Conservation (phyloP, 148 eudicot genomes). For the Arctostaphylos glauca region DNA sequence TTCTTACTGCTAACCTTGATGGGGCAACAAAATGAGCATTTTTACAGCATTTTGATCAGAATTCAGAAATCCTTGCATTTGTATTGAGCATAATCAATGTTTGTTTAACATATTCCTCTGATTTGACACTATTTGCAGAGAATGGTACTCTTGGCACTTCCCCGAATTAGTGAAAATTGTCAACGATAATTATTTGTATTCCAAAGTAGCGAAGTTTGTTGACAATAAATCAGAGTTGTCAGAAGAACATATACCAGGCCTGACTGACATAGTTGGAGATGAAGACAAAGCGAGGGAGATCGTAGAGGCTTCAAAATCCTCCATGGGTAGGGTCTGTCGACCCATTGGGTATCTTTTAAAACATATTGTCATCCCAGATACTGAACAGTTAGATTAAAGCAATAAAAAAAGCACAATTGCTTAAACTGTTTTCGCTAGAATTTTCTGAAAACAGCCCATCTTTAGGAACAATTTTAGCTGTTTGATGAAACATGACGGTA, state of each 20-base stretch:
- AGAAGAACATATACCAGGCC: constrained; percentile 67
- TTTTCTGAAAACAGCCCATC: background rate
- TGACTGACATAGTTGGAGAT: constrained; percentile 80
- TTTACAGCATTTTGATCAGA: background rate
- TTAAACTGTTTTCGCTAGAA: background rate
- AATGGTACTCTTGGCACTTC: constrained; percentile 98
- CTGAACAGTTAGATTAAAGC: background rate
- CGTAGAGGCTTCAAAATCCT: constrained; percentile 93
- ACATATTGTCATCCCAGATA: background rate
- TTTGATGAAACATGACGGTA: background rate
- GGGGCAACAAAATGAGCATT: background rate
- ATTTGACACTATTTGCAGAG: constrained; percentile 45
- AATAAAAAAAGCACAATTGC: background rate
- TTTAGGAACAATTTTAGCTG: background rate
- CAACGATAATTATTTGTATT: constrained; percentile 87
- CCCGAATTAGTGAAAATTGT: constrained; percentile 89
- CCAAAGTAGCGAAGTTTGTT: constrained; percentile 72
- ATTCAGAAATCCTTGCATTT: background rate
- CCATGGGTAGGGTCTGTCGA: constrained; percentile 64
- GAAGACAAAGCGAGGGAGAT: constrained; percentile 98
- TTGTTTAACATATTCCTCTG: background rate
- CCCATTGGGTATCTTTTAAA: background rate
- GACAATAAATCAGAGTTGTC: constrained; percentile 76
- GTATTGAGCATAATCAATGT: background rate
- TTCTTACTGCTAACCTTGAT: background rate